A percentile compares a stretch with the other conserved stretches of the same genome.
These are phyloP conservation scores for Paecilomyces dactylethromorphus DNA, from an alignment of 2,329 filamentous ascomycete species.

Conservation along the genomic window DNA sequence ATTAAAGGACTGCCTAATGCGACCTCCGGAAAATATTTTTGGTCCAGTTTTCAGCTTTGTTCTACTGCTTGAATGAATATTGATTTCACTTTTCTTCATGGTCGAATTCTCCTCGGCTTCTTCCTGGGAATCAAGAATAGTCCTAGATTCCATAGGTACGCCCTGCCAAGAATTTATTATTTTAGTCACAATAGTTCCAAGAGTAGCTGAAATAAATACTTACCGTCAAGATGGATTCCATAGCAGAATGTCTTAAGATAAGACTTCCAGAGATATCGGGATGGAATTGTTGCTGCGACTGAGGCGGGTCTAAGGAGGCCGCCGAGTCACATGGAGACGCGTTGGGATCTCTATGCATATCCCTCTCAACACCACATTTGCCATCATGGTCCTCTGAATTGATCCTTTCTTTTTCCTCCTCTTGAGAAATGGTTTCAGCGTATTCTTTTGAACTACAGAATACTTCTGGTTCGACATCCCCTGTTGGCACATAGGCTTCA, in stretches of 20 bases:
- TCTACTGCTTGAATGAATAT: background rate
- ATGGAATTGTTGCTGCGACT: background rate
- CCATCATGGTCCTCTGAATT: background rate
- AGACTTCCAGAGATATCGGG: background rate
- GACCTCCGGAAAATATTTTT: background rate
- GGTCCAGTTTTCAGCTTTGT: background rate
- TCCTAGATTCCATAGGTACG: background rate
- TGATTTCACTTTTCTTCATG: background rate
- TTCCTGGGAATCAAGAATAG: background rate
- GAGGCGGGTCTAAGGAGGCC: background rate
- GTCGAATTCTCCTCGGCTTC: background rate
- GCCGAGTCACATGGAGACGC: background rate
- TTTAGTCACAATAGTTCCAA: background rate
- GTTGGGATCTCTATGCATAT: background rate
- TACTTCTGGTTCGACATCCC: background rate
- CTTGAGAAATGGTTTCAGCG: background rate
- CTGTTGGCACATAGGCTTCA: background rate
- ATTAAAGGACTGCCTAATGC: conserved; percentile 1
- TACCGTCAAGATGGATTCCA: background rate
- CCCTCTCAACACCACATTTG: background rate
- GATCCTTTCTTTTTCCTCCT: background rate
- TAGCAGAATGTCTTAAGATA: background rate
- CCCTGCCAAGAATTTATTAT: background rate
- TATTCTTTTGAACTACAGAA: background rate
- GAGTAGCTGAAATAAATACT: background rate